Conservation (phyloP, 2,329 filamentous ascomycete species). For the Paecilomyces fulvus region DNA sequence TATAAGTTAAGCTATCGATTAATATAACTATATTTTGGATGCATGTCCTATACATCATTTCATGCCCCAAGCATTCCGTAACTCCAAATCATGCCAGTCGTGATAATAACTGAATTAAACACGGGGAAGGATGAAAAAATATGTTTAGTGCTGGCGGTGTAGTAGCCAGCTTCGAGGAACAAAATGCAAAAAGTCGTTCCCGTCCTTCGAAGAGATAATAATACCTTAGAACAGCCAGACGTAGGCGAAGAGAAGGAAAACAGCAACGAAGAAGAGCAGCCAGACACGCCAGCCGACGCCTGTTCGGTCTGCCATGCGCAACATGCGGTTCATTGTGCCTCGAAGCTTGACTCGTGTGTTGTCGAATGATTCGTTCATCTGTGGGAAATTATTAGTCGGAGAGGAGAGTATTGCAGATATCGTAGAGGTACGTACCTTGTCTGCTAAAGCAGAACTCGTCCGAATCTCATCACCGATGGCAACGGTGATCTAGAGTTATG, state of each 20-base stretch:
- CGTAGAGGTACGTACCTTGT: conserved; percentile 44
- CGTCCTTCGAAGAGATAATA: background rate
- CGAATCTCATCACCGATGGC: conserved; percentile 95
- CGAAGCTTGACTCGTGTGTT: conserved; percentile 68
- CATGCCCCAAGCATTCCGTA: background rate
- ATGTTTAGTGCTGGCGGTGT: too few species aligned
- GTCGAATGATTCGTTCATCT: conserved; percentile 91
- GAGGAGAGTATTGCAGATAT: background rate
- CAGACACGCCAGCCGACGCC: conserved; percentile 96
- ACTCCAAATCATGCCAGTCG: background rate
- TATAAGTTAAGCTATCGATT: background rate
- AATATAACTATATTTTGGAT: background rate
- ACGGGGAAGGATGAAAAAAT: background rate
- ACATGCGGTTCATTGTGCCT: conserved; percentile 95
- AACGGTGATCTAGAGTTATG: conserved; percentile 64
- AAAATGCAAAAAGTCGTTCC: too few species aligned
- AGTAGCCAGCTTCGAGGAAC: too few species aligned
- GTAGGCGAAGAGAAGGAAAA: conserved; percentile 77
- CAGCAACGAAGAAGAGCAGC: conserved; percentile 78
- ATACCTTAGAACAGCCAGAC: conserved; percentile 72
- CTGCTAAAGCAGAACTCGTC: conserved; percentile 75
- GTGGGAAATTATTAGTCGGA: background rate
- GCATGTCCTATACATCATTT: background rate
- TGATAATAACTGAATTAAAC: background rate
- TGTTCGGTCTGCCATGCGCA: conserved; percentile 87